Evolutionary conservation across 495 filamentous ascomycete species (phyloP).

Genomic region (Podospora pseudocomata): DNA sequence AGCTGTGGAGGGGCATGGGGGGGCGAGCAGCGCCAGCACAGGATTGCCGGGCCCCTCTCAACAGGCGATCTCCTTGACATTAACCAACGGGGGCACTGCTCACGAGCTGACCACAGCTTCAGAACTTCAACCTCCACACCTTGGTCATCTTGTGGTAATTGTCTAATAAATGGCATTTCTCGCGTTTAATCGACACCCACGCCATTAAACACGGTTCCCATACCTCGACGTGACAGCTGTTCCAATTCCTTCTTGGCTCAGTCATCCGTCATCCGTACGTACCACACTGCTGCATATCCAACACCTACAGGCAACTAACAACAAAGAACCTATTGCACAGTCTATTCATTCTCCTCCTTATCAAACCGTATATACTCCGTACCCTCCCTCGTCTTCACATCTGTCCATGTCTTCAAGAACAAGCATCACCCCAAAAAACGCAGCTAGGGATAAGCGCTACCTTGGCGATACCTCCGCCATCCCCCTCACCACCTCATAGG

Average conservation of each 20-base stretch:
- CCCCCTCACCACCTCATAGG: background rate
- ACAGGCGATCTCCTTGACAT: background rate
- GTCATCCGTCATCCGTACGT: background rate
- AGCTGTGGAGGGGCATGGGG: background rate
- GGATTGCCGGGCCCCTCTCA: background rate
- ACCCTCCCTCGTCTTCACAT: background rate
- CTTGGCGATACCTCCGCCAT: background rate
- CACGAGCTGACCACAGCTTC: background rate
- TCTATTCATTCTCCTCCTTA: background rate
- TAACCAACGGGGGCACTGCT: background rate
- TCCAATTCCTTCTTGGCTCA: background rate
- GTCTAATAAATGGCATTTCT: background rate
- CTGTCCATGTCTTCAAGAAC: background rate
- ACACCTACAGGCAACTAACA: background rate
- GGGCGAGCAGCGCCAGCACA: background rate
- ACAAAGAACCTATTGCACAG: background rate
- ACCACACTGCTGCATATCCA: background rate
- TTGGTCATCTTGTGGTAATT: background rate
- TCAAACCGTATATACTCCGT: background rate
- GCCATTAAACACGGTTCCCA: too few relatives aligned
- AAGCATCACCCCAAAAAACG: background rate
- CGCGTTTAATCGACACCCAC: too few relatives aligned
- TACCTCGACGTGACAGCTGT: background rate
- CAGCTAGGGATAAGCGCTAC: background rate
- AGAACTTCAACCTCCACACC: background rate